These are phyloP conservation scores for Juncus inflexus DNA, from an alignment of 176 grass and related monocot genomes.

Conservation along the genomic window DNA sequence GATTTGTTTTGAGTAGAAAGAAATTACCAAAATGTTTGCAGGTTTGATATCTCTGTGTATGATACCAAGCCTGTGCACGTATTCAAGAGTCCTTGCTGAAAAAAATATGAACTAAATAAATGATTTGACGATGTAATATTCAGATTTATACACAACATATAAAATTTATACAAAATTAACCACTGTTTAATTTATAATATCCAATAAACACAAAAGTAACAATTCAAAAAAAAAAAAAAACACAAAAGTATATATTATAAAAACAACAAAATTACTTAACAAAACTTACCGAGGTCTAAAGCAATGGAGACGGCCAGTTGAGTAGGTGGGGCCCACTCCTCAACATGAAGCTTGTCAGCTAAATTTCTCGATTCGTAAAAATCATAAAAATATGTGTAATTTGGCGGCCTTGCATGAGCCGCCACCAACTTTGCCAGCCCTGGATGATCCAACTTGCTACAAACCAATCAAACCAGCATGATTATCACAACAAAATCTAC, in stretches of 20 bases:
- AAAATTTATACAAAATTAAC: too few species aligned
- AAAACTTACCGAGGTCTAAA: slow-evolving; percentile 54
- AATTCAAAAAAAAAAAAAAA: background rate
- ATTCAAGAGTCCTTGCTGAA: slow-evolving; percentile 72
- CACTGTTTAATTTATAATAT: too few species aligned
- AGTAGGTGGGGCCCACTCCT: slow-evolving; percentile 69
- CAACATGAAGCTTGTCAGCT: slow-evolving; percentile 70
- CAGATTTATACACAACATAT: too few species aligned
- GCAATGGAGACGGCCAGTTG: slow-evolving; percentile 63
- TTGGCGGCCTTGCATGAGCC: slow-evolving; percentile 76
- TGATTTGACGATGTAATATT: slow-evolving; percentile 18
- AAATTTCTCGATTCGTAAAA: slow-evolving; percentile 83
- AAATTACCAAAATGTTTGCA: slow-evolving; percentile 92
- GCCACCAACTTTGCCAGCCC: slow-evolving; percentile 68
- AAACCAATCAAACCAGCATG: slow-evolving; percentile 18
- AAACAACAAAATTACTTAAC: too few species aligned
- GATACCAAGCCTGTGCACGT: slow-evolving; percentile 59
- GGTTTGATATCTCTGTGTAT: slow-evolving; percentile 96
- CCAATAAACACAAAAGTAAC: background rate
- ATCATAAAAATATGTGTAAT: slow-evolving; percentile 87
- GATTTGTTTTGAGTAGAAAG: slow-evolving; percentile 3
- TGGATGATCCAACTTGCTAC: slow-evolving; percentile 71
- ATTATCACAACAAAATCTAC: too few species aligned
- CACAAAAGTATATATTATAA: too few species aligned
- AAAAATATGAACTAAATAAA: slow-evolving; percentile 28